Conservation (phyloP, 768 basidiomycete species). For the Termitomyces sp. region DNA sequence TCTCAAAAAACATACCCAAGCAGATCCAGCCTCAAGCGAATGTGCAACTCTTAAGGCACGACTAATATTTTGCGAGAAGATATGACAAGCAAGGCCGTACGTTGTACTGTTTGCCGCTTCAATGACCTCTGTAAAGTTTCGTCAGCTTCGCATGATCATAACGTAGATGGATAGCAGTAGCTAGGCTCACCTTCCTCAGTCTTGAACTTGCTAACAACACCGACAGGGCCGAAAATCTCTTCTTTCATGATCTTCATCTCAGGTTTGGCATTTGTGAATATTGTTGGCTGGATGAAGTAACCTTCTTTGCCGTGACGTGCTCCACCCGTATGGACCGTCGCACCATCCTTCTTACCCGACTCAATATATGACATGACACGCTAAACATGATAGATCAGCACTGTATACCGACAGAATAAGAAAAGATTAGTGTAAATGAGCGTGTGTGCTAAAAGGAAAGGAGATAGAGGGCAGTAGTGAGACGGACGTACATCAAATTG, state of each 20-base stretch:
- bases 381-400: conserved; percentile 23
- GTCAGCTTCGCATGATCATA: conserved; percentile 23
- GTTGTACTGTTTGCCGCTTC: conserved; percentile 16
- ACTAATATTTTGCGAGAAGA: conserved; percentile 17
- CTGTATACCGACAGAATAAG: too few relatives aligned
- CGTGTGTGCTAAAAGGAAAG: not conserved
- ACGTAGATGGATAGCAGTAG: not conserved
- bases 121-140: conserved; percentile 15
- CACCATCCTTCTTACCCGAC: conserved; percentile 67
- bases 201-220: conserved; percentile 66
- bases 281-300: conserved; percentile 65
- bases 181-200: conserved; percentile 32
- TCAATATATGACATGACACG: conserved; percentile 71
- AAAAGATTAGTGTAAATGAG: not conserved
- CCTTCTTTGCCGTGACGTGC: conserved; percentile 53
- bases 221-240: conserved; percentile 77
- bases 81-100: conserved; percentile 16
- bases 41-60: conserved; percentile 19
- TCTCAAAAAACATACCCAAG: conserved; percentile 8
- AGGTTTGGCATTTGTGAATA: conserved; percentile 56
- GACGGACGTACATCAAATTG: conserved; percentile 57
- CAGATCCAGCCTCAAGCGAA: conserved; percentile 17
- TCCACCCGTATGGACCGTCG: conserved; percentile 58
- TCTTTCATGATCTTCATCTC: conserved; percentile 66
- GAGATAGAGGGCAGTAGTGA: not conserved